phyloP scores from a whole-genome alignment of 345 rosid species.

The sweet orange (Citrus sinensis) region DNA sequence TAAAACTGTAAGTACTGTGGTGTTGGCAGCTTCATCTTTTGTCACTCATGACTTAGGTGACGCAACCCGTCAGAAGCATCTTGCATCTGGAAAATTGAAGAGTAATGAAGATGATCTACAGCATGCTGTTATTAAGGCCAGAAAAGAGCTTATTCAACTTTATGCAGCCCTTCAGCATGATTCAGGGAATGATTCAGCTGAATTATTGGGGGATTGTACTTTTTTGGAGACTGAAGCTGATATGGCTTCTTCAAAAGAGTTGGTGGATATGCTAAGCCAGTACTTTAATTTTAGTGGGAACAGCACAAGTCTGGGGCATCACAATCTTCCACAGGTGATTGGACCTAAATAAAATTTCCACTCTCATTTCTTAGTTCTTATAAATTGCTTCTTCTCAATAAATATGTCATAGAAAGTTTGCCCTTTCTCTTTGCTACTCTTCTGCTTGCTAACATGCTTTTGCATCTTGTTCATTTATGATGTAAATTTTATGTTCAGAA shows the following conservation, averaged over 20 bases:
- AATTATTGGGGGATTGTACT: constrained; percentile 31
- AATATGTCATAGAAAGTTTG: neutral
- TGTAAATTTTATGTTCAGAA: constrained; percentile 53
- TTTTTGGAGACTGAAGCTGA: constrained; percentile 55
- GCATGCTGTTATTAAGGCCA: constrained; percentile 43
- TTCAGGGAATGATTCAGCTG: constrained; percentile 39
- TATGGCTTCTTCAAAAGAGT: constrained; percentile 54
- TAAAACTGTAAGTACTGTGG: constrained; percentile 52
- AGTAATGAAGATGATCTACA: constrained; percentile 45
- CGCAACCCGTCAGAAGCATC: constrained; percentile 39
- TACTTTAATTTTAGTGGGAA: constrained; percentile 42
- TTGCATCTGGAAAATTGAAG: constrained; percentile 32
- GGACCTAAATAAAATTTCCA: neutral
- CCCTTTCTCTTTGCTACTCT: neutral
- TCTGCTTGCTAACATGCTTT: neutral
- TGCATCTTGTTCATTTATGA: constrained; percentile 3
- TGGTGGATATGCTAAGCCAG: constrained; percentile 57
- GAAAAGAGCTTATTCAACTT: constrained; percentile 52
- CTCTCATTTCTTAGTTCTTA: neutral
- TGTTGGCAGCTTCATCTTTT: constrained; percentile 54
- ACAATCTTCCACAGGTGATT: constrained; percentile 60
- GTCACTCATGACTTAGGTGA: constrained; percentile 37
- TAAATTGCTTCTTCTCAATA: neutral
- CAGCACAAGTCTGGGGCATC: constrained; percentile 36
- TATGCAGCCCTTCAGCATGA: constrained; percentile 38